Evolutionary conservation across 768 basidiomycete species (phyloP), one percentile per base, ranked within the genome.

Genomic region (Cyclocybe cylindracea): DNA sequence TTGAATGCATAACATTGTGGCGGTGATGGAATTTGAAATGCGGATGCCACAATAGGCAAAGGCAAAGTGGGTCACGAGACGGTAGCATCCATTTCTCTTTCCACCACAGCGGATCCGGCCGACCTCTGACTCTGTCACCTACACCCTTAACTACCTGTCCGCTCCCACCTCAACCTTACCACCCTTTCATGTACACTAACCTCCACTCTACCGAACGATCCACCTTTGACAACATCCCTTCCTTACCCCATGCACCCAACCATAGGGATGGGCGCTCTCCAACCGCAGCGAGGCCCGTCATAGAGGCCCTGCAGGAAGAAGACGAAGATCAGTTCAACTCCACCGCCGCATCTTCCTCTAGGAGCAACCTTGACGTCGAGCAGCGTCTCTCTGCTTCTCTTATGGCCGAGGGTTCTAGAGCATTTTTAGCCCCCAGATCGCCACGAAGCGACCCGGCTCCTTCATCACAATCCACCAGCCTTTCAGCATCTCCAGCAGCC

Each of bases 401-500:
- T 33, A 41, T 59, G 6, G 50, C 56, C 35, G 55, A 48, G 24
- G 48, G 55, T 31, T 37, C 7, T n/a, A 39, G 36, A 33, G 33
- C 18, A 36, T 34, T 55, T 52, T 44, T 31, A 40, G 18, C n/a
- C 40, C 16, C 39, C 46, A 38, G 82, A 24, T 39, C 41, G 29
- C 53, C 59, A 19, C 52, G 45, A 11, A 34, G 42, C 48, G 52
- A 53, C 29, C 53, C 53, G 13, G 39, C 55, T 10, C 54, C 51
- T 37, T 47, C 47, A 34, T 37, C 50, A 10, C 44, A 51, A 18
- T 29, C 44, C 39, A 31, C 33, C 41, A 49, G 44, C 37, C 43
- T 70, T 41, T 68, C 70, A 41, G 67, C 68, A 11, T 91, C 89
- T 1, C 87, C 89, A 1, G 89, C 90, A 0, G 88, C 88, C 0